Conservation (phyloP, 352 stramenopile genomes). For the Phytophthora fragariae region DNA sequence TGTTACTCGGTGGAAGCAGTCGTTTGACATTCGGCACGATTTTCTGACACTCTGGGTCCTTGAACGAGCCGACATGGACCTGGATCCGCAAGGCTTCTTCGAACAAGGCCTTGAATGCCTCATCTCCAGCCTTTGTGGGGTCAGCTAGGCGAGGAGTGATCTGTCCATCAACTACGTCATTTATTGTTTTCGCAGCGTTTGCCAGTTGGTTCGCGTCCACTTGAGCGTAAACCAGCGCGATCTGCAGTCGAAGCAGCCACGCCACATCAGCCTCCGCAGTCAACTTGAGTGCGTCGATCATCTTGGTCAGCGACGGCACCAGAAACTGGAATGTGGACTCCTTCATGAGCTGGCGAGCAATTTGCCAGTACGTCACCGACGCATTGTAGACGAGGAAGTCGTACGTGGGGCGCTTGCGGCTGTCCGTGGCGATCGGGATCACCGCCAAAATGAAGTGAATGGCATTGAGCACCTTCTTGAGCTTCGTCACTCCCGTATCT, state of each 20-base stretch:
- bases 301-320: slow-evolving; percentile 59
- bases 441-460: slow-evolving; percentile 80
- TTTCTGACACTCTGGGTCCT: slow-evolving; percentile 83
- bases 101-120: slow-evolving; percentile 50
- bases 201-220: slow-evolving; percentile 72
- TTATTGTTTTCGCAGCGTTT: slow-evolving; percentile 64
- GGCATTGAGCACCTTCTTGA: slow-evolving; percentile 72
- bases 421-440: slow-evolving; percentile 72
- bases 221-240: slow-evolving; percentile 74
- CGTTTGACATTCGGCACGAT: slow-evolving; percentile 72
- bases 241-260: slow-evolving; percentile 73
- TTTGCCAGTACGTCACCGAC: slow-evolving; percentile 87
- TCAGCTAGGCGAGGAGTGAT: slow-evolving; percentile 53
- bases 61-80: slow-evolving; percentile 76
- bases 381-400: slow-evolving; percentile 94
- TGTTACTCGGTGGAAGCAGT: slow-evolving; percentile 42
- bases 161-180: slow-evolving; percentile 74
- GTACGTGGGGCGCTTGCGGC: slow-evolving; percentile 72
- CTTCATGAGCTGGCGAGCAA: slow-evolving; percentile 88
- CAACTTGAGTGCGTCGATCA: slow-evolving; percentile 77
- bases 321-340: slow-evolving; percentile 77
- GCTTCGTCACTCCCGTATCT: slow-evolving; percentile 49
- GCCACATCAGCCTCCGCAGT: slow-evolving; percentile 73
- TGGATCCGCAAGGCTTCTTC: slow-evolving; percentile 75
- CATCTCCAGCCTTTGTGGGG: slow-evolving; percentile 24